Evolutionary conservation across 2,329 filamentous ascomycete genomes (phyloP), one percentile per base, ranked within the genome.

Genomic region (Paecilomyces sp.): DNA sequence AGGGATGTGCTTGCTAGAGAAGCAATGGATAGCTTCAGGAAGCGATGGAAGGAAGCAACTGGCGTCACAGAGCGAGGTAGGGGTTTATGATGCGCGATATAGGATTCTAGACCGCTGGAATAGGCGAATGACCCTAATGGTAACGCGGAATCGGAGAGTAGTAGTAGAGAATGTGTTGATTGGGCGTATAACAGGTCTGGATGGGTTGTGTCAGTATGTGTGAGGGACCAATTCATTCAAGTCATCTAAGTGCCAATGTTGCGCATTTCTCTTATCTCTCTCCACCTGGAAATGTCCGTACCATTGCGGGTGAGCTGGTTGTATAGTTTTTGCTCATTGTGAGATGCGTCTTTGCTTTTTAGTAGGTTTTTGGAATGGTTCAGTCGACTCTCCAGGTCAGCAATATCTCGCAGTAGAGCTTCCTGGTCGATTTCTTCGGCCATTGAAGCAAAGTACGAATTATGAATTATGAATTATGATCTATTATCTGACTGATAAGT

Each of bases 41-140:
- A 87, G 52, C 71, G 76, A 61, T 81, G 74, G 71, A 86, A 86
- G 2, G 79, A 77, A 15, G 70, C 63, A 13, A 72, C 66, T 3
- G 70, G 69, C 18, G 71, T 71, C 36, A 68, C 60, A 18, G 65
- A 61, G 3, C 65, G 65, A 22, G 74, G 70, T n/a, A 73, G 66
- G 22, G 70, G 66, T 60, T 79, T 80, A 62, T 78, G 73, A 68
- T 88, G 85, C 2, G 83, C 84, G 57, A 88, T 80, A 67, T 84
- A 87, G 22, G 85, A 87, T 70, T 88, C 85, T 18, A 88, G 75
- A 3, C 85, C 85, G 67, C 79, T 84, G 70, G 82, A 85, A 75
- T 87, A 88, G 63, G 85, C 85, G 69, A 88, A 88, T 1, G 85
- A 86, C 54, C 85, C 85, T 1, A 88, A 74, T 0, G 85, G 85